These are phyloP conservation scores for Hyaloscypha finlandica DNA, from an alignment of 495 filamentous ascomycete genomes.

Conservation along the genomic window DNA sequence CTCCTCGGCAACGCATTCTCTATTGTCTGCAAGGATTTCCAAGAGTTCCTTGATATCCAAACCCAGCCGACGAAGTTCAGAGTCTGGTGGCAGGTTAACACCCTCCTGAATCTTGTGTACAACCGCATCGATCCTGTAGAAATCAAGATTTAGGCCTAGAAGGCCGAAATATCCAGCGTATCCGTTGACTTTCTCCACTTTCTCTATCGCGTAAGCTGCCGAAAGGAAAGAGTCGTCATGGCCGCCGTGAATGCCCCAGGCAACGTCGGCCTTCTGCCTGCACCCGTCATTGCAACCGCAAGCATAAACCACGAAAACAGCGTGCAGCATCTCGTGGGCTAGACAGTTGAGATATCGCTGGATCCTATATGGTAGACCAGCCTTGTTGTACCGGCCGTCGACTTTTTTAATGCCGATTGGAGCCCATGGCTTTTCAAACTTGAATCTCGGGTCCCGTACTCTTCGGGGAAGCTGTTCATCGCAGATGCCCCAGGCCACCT, in stretches of 20 bases:
- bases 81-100: neutral
- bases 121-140: neutral
- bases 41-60: neutral
- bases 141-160: neutral
- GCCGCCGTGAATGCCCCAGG: neutral
- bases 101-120: neutral
- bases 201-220: neutral
- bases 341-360: neutral
- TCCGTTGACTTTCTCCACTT: neutral
- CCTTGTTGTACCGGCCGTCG: neutral
- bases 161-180: neutral
- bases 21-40: neutral
- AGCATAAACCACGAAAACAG: neutral
- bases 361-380: neutral
- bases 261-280: neutral
- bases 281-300: neutral
- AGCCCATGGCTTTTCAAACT: neutral
- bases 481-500: neutral
- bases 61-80: neutral
- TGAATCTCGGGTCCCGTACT: neutral
- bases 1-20: neutral
- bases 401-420: neutral
- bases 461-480: neutral
- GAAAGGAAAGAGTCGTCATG: neutral
- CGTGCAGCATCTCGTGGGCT: constrained; percentile 8